A percentile compares a stretch with the other conserved stretches of the same genome.
phyloP scores from a whole-genome alignment of 1,139 yeast species.

The Saccharomycopsis phalli region DNA sequence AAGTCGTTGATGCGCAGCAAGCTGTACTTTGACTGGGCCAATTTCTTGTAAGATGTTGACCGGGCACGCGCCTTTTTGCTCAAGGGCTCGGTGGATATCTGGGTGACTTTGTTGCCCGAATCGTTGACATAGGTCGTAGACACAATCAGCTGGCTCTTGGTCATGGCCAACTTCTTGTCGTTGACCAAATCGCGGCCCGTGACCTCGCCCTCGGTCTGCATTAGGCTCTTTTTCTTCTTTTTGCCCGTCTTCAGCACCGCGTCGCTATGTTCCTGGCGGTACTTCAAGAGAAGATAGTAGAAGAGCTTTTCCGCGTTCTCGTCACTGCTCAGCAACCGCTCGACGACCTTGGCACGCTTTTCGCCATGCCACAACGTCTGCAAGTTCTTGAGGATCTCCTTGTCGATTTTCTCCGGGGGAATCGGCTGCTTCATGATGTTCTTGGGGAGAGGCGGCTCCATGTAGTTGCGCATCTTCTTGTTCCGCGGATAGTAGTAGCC shows the following conservation, averaged over 20 bases:
- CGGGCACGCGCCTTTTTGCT: slow-evolving; percentile 26
- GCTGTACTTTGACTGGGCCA: slow-evolving; percentile 13
- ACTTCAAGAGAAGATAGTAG: slow-evolving; percentile 72
- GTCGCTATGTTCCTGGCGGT: slow-evolving; percentile 63
- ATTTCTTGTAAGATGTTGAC: slow-evolving; percentile 17
- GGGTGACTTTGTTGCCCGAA: slow-evolving; percentile 29
- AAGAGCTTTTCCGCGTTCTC: slow-evolving; percentile 84
- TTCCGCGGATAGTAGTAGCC: slow-evolving; percentile 23
- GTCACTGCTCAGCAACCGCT: slow-evolving; percentile 47
- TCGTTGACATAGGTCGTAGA: slow-evolving; percentile 37
- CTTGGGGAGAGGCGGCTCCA: slow-evolving; percentile 29
- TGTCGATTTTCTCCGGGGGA: slow-evolving; percentile 47
- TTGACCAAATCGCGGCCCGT: slow-evolving; percentile 18
- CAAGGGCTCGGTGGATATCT: slow-evolving; percentile 24
- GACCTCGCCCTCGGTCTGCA: slow-evolving; percentile 13
- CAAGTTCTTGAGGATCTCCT: slow-evolving; percentile 74
- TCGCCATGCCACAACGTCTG: slow-evolving; percentile 91
- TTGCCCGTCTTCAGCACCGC: slow-evolving; percentile 19
- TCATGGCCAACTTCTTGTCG: slow-evolving; percentile 26
- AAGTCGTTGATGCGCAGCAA: slow-evolving; percentile 5
- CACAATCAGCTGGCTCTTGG: slow-evolving; percentile 40
- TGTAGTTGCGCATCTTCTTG: slow-evolving; percentile 23
- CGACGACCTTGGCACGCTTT: slow-evolving; percentile 48
- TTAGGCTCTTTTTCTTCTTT: slow-evolving; percentile 16
- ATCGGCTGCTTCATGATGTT: slow-evolving; percentile 22